Evolutionary conservation across 2,329 filamentous ascomycete species (phyloP), one percentile per base, ranked within the genome.

Genomic region (Beauveria pseudobassiana): DNA sequence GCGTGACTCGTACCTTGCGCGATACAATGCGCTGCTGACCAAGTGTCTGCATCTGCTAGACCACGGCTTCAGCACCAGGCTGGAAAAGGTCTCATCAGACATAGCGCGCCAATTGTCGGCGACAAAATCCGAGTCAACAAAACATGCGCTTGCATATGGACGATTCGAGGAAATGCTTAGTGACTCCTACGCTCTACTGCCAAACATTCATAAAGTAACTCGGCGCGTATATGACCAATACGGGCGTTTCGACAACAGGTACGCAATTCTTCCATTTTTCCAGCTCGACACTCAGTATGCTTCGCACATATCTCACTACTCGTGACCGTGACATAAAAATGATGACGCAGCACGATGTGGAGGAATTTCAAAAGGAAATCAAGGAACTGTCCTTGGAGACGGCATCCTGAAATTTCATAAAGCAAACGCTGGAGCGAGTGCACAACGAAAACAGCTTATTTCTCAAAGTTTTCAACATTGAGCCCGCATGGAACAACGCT

Each of bases 1-100:
- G 73, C 88, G 93, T 3, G 88, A 92, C 64, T 86, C 89, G 2
- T 98, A 97, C 72, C 84, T 93, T 49, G 91, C 93, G 7, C 86
- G 92, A 63, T 98, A 98, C 73, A 86, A 90, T 63, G 82, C 95
- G 0, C 81, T 97, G 14, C 82, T 98, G 16, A 85, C 84, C 30
- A 86, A 86, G 66, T 82, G 85, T 0, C 76, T 88, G 10, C 84
- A 87, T 67, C 74, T 87, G 14, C 76, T 87, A 6, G 84, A 86
- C 64, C 80, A 84, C 28, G 82, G 79, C 28, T 83, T 84, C 69
- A 81, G 76, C 9, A 76, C 73, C 28, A 79, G 78, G 10, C 72
- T 84, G 26, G 81, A 85, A 59, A 80, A 76, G 61, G 76, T 82
- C 5, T 83, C 82, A 0, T 69, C 76, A 2, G 83, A 85, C n/a